A percentile compares a stretch with the other conserved stretches of the same genome.
phyloP scores from a whole-genome alignment of 441 rosid species.

The Populus hybrid region DNA sequence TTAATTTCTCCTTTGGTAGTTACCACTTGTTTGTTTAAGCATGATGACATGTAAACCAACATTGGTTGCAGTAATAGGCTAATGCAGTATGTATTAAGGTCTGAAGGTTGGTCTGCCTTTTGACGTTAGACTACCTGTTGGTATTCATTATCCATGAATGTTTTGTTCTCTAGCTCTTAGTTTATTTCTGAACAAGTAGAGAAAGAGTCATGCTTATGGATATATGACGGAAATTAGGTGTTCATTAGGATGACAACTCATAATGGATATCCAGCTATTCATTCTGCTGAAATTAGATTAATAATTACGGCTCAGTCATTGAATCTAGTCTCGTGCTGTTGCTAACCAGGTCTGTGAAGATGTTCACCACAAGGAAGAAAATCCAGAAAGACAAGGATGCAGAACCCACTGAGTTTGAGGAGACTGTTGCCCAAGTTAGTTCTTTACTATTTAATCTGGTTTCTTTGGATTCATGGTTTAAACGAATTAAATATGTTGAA shows the following conservation, averaged over 20 bases:
- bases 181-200: not conserved
- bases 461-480: not conserved
- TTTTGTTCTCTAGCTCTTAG: too few relatives aligned
- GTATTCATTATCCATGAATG: not conserved
- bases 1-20: too few relatives aligned
- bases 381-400: too few relatives aligned
- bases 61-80: too few relatives aligned
- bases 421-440: not conserved
- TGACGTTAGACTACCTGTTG: too few relatives aligned
- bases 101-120: too few relatives aligned
- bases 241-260: not conserved
- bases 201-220: not conserved
- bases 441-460: not conserved
- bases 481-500: not conserved
- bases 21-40: too few relatives aligned
- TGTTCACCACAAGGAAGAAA: conserved; percentile 49
- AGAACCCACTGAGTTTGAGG: too few relatives aligned
- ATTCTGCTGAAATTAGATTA: not conserved
- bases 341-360: conserved; percentile 36
- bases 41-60: too few relatives aligned
- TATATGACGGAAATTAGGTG: not conserved
- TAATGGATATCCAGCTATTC: not conserved
- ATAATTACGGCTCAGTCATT: not conserved
- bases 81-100: too few relatives aligned
- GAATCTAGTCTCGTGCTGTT: not conserved